phyloP scores from a whole-genome alignment of 2,329 filamentous ascomycete genomes.

The Colletotrichum eremochloae region DNA sequence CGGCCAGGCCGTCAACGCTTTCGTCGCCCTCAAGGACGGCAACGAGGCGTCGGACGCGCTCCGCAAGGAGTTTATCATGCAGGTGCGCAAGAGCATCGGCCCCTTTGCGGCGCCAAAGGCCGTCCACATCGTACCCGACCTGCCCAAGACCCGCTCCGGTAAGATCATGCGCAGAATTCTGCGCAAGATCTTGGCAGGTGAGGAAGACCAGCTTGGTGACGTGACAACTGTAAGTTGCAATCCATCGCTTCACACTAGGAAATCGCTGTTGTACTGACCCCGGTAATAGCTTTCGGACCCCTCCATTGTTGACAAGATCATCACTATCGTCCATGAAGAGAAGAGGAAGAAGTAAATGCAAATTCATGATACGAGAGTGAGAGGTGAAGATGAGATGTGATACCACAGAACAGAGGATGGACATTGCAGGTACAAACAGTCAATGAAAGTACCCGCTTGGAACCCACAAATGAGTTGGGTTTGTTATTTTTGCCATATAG shows the following conservation, averaged over 20 bases:
- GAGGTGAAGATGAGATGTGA: conserved; percentile 15
- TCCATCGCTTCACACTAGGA: not conserved
- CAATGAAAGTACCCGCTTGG: conserved; percentile 8
- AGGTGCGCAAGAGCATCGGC: conserved; percentile 97
- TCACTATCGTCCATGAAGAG: conserved; percentile 79
- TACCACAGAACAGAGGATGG: conserved; percentile 29
- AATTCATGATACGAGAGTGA: not conserved
- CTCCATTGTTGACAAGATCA: conserved; percentile 89
- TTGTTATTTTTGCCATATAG: conserved; percentile 26
- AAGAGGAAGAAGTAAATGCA: conserved; percentile 64
- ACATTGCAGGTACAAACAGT: not conserved
- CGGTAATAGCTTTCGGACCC: conserved; percentile 85
- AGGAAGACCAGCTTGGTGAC: conserved; percentile 97
- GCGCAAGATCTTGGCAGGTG: conserved; percentile 95
- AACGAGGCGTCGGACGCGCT: conserved; percentile 82
- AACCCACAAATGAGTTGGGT: conserved; percentile 20
- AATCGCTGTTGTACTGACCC: conserved; percentile 21
- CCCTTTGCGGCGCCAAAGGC: conserved; percentile 97
- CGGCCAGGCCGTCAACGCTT: conserved; percentile 96
- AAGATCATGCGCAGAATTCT: conserved; percentile 99
- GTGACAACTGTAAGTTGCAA: conserved; percentile 81
- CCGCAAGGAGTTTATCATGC: conserved; percentile 92
- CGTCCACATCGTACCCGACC: conserved; percentile 89
- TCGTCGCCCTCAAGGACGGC: conserved; percentile 91
- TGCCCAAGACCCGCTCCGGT: conserved; percentile 96